Base-by-base conservation (phyloP, 1,284 basidiomycete species). In the Rhodotorula mucilaginosa region DNA sequence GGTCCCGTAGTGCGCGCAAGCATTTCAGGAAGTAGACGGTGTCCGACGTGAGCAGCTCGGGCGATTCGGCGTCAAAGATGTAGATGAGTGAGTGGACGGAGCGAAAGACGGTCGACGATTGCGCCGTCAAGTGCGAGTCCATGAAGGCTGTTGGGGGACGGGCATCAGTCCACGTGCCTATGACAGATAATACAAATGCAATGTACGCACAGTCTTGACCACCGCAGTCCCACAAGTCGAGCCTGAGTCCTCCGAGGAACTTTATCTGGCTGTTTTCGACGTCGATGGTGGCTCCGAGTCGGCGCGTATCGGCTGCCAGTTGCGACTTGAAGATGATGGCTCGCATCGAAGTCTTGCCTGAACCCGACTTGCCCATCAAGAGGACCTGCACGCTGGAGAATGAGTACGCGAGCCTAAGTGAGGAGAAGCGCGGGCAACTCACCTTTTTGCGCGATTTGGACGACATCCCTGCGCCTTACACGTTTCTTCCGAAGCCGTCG, bases 291-390 rank as follows among this genome's bases (percentile, higher is more conserved):
- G 94, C 94, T 34, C 95, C 95, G 23, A 99, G 86, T 23, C 95
- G 88, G 52, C 91, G 87, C 4, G 96, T 98, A 74, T 97, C 87
- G 62, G 90, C 90, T 4, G 96, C 93, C 26, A 92, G 91, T 79
- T 96, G 95, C 80, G 96, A 95, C 54, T 94, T 95, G 81, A 99
- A 99, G 80, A 99, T 97, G 82, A 99, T 90, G 39, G 94, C 95
- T 61, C 96, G 88, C 96, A 99, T 99, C 13, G 95, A 97, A 19
- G 97, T 98, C 85, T 87, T 87, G 58, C 86, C 86, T 79, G 71
- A 75, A 82, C 84, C 93, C 34, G 92, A 94, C 79, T 93, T 92
- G 77, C 93, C 93, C 93, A 97, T 97, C 74, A 96, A 85, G 76
- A 97, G 87, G 67, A 97, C 92, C 76, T 79, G 62, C 23, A 39